These are phyloP conservation scores for Blastocystis sp. DNA, from an alignment of 352 stramenopile species.

Conservation along the genomic window DNA sequence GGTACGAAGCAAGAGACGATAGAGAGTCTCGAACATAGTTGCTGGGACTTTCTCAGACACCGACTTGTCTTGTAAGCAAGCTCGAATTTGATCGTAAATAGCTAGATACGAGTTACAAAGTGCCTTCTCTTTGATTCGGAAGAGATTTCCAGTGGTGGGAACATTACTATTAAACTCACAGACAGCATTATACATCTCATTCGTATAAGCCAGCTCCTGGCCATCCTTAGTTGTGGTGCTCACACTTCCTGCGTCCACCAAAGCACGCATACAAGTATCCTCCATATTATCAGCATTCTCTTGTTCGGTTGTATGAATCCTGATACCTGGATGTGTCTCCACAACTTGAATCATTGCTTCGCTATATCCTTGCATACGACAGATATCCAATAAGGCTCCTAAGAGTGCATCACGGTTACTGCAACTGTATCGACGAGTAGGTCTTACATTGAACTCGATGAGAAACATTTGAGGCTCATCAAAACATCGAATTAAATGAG, in stretches of 20 bases:
- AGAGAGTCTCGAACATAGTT: conserved; percentile 79
- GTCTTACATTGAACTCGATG: conserved; percentile 41
- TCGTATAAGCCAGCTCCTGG: conserved; percentile 20
- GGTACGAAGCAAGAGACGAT: conserved; percentile 80
- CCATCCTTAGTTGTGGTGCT: conserved; percentile 11
- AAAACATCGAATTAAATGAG: conserved; percentile 64
- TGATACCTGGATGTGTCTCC: conserved; percentile 66
- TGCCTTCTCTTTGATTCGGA: conserved; percentile 79
- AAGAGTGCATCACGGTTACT: conserved; percentile 63
- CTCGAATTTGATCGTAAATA: conserved; percentile 79
- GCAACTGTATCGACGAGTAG: conserved; percentile 57
- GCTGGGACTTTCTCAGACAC: conserved; percentile 76
- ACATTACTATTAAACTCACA: conserved; percentile 86
- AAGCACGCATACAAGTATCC: conserved; percentile 56
- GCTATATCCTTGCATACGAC: conserved; percentile 54
- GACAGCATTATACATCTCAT: conserved; percentile 69
- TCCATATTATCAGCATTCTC: conserved; percentile 67
- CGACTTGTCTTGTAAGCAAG: conserved; percentile 76
- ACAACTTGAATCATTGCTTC: conserved; percentile 65
- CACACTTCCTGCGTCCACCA: conserved; percentile 39
- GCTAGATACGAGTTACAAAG: conserved; percentile 78
- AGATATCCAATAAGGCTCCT: conserved; percentile 62
- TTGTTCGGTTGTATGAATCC: conserved; percentile 49
- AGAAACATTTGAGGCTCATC: conserved; percentile 65
- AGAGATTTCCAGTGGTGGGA: conserved; percentile 78